Evolutionary conservation across 2,329 filamentous ascomycete genomes (phyloP).

Genomic region (Ophiostoma populinum): DNA sequence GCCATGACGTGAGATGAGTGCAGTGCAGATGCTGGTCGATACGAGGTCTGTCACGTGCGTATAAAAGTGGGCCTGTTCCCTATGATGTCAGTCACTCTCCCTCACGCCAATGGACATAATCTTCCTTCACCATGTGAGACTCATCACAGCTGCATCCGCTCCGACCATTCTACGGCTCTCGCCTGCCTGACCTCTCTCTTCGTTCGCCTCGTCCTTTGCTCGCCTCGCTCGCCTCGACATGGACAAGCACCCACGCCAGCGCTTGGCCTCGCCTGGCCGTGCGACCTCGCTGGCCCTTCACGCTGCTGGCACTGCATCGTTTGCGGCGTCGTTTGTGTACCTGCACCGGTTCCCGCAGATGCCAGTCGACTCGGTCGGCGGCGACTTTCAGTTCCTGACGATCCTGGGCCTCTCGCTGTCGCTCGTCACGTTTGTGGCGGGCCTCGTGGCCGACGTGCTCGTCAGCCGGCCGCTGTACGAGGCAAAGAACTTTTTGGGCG

Average conservation of each 20-base stretch:
- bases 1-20: too few species aligned
- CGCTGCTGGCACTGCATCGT: conserved; percentile 32
- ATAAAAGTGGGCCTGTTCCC: too few species aligned
- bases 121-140: too few species aligned
- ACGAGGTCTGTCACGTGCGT: too few species aligned
- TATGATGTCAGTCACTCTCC: too few species aligned
- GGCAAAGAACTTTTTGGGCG: conserved; percentile 48
- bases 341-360: conserved; percentile 30
- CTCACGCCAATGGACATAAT: too few species aligned
- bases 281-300: conserved; percentile 47
- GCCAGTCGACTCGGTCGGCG: conserved; percentile 43
- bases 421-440: conserved; percentile 41
- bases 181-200: background rate
- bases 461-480: conserved; percentile 39
- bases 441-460: conserved; percentile 47
- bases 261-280: conserved; percentile 46
- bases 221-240: conserved; percentile 15
- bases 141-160: too few species aligned
- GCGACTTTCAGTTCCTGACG: conserved; percentile 56
- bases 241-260: conserved; percentile 43
- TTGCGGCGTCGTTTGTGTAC: conserved; percentile 35
- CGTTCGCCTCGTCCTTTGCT: background rate
- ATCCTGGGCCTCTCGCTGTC: conserved; percentile 52
- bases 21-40: too few species aligned
- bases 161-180: too few species aligned